phyloP scores from a whole-genome alignment of 1,284 basidiomycete species.

The Ustilago crameri region DNA sequence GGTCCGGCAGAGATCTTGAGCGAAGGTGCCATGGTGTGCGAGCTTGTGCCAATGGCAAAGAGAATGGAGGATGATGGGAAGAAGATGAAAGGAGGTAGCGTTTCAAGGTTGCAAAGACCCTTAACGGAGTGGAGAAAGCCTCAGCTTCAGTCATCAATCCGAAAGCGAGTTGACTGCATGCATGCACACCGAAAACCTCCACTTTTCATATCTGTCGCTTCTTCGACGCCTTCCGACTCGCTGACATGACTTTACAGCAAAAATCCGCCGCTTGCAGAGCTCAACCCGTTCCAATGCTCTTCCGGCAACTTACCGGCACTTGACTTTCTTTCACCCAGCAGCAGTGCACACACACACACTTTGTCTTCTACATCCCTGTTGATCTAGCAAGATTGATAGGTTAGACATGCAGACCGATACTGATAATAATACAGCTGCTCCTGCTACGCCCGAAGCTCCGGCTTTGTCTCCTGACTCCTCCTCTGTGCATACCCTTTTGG shows the following conservation, averaged over 20 bases:
- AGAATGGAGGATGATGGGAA: neutral
- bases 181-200: too few relatives aligned
- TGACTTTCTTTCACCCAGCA: too few relatives aligned
- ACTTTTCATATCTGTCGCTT: too few relatives aligned
- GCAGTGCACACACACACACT: too few relatives aligned
- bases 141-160: conserved; percentile 2
- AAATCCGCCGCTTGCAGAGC: neutral
- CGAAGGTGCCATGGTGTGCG: conserved; percentile 57
- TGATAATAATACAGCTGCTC: neutral
- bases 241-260: conserved; percentile 1
- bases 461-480: conserved; percentile 42
- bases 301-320: too few relatives aligned
- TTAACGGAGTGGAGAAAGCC: neutral
- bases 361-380: too few relatives aligned
- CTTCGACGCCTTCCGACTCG: neutral
- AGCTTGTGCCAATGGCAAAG: neutral
- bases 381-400: too few relatives aligned
- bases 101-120: neutral
- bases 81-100: neutral
- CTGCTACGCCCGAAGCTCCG: conserved; percentile 27
- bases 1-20: conserved; percentile 62
- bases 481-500: conserved; percentile 58
- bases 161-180: neutral
- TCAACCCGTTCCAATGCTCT: too few relatives aligned
- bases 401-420: too few relatives aligned